Evolutionary conservation across 805 yeast genomes (phyloP).

Genomic region (Yamadazyma tumulicola): DNA sequence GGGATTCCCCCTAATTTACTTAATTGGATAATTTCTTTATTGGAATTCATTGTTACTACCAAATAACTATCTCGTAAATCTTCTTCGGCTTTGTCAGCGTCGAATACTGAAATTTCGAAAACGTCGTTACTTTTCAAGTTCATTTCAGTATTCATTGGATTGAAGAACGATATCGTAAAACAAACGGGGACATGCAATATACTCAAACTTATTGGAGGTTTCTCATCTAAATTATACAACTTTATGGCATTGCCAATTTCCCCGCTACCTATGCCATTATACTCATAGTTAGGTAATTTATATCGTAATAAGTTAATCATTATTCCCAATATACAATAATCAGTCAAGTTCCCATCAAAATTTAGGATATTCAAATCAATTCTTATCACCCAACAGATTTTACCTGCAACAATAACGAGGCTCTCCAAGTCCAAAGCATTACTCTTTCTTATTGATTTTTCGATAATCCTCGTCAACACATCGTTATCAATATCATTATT

Average conservation of each 20-base stretch:
- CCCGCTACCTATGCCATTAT: slow-evolving; percentile 10
- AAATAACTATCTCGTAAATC: slow-evolving; percentile 69
- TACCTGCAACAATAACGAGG: slow-evolving; percentile 86
- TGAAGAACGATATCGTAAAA: slow-evolving; percentile 82
- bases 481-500: slow-evolving; percentile 87
- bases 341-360: slow-evolving; percentile 91
- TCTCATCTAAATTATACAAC: slow-evolving; percentile 68
- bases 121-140: slow-evolving; percentile 66
- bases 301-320: slow-evolving; percentile 82
- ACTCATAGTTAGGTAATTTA: slow-evolving; percentile 75
- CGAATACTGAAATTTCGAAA: slow-evolving; percentile 62
- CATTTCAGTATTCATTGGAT: slow-evolving; percentile 60
- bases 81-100: slow-evolving; percentile 78
- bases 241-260: slow-evolving; percentile 33
- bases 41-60: slow-evolving; percentile 84
- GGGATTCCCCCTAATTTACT: slow-evolving; percentile 88
- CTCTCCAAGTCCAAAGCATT: slow-evolving; percentile 89
- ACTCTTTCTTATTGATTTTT: slow-evolving; percentile 87
- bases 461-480: slow-evolving; percentile 74
- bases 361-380: slow-evolving; percentile 88
- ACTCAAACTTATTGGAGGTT: slow-evolving; percentile 84
- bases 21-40: slow-evolving; percentile 86
- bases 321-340: slow-evolving; percentile 86
- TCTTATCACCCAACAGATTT: slow-evolving; percentile 84
- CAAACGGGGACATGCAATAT: slow-evolving; percentile 88